These are phyloP conservation scores for Mycena belliarum DNA, from an alignment of 768 basidiomycete species.

Conservation along the genomic window DNA sequence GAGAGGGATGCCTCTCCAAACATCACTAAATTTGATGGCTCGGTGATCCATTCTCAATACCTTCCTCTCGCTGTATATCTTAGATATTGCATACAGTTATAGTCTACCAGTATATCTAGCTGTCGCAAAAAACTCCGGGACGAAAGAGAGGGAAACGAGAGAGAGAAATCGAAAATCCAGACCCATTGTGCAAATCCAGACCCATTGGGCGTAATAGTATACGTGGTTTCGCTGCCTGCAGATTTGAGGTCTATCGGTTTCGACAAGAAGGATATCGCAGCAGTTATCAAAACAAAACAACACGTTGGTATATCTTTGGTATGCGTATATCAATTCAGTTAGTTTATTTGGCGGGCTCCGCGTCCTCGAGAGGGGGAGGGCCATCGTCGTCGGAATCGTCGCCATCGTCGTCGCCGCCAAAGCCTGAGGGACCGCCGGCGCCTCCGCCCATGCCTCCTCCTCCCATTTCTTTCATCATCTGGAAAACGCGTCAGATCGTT, in stretches of 20 bases:
- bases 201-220: too few relatives aligned
- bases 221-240: too few relatives aligned
- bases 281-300: conserved; percentile 15
- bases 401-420: conserved; percentile 41
- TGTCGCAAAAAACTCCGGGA: too few relatives aligned
- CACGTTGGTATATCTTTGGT: conserved; percentile 3
- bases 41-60: too few relatives aligned
- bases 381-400: conserved; percentile 64
- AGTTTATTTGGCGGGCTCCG: conserved; percentile 21
- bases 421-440: conserved; percentile 20
- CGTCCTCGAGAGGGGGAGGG: conserved; percentile 82
- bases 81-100: too few relatives aligned
- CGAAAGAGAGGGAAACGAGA: too few relatives aligned
- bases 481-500: not conserved
- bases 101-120: too few relatives aligned
- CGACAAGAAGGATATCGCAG: conserved; percentile 2
- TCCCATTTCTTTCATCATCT: conserved; percentile 59
- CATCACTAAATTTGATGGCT: too few relatives aligned
- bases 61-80: too few relatives aligned
- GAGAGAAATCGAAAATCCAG: too few relatives aligned
- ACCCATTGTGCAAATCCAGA: too few relatives aligned
- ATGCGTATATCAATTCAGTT: not conserved
- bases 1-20: too few relatives aligned
- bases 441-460: conserved; percentile 23
- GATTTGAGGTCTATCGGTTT: conserved; percentile 6